Evolutionary conservation across 2,329 filamentous ascomycete species (phyloP).

Genomic region (Curvularia sp.): DNA sequence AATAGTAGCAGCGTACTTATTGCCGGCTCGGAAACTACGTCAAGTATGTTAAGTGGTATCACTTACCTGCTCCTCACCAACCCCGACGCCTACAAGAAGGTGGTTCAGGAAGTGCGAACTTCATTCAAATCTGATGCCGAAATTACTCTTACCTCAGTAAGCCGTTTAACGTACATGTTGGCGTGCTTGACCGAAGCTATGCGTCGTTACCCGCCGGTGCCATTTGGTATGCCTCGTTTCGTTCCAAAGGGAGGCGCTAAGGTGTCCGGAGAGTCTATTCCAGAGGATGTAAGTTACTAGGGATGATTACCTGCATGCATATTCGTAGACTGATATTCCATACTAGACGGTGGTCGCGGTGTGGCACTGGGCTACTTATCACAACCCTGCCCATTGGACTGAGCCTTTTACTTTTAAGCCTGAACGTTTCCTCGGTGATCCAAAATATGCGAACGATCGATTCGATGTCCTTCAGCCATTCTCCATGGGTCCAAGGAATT

Average conservation of each 20-base stretch:
- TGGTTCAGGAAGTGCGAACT: slow-evolving; percentile 25
- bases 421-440: slow-evolving; percentile 3
- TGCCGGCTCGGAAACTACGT: slow-evolving; percentile 32
- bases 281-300: not conserved
- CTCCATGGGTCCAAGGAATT: slow-evolving; percentile 7
- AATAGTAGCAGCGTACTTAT: slow-evolving; percentile 31
- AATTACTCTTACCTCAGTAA: slow-evolving; percentile 34
- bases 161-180: slow-evolving; percentile 30
- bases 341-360: slow-evolving; percentile 3
- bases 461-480: slow-evolving; percentile 6
- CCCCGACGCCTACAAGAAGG: slow-evolving; percentile 17
- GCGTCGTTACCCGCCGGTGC: slow-evolving; percentile 37
- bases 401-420: slow-evolving; percentile 6
- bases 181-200: slow-evolving; percentile 42
- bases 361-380: slow-evolving; percentile 14
- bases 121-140: slow-evolving; percentile 33
- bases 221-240: no score
- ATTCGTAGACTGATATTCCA: no score
- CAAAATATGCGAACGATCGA: slow-evolving; percentile 1
- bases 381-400: slow-evolving; percentile 11
- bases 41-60: slow-evolving; percentile 7
- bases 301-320: no score
- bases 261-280: slow-evolving; percentile 4
- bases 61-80: slow-evolving; percentile 29
- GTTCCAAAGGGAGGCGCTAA: no score